Conservation (phyloP, 192 early-diverging fungal genomes). For the Rhizoclosmatium globosum region DNA sequence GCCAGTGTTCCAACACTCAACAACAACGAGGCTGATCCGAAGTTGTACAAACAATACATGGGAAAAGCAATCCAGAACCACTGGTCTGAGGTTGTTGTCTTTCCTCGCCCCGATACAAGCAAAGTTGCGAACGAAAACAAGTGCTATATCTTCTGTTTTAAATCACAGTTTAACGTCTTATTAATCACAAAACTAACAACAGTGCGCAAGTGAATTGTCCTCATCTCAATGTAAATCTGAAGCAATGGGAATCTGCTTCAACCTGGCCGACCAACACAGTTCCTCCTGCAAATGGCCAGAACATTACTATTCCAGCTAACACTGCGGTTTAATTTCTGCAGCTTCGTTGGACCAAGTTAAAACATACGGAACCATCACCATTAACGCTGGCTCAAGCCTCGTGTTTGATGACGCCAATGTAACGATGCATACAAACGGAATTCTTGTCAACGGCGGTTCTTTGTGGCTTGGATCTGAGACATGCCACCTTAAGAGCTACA, state of each 20-base stretch:
- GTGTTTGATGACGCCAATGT: constrained; percentile 1
- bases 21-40: not conserved
- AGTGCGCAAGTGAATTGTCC: constrained; percentile 22
- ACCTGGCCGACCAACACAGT: constrained; percentile 21
- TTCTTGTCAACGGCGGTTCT: not conserved
- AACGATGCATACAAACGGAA: constrained; percentile 9
- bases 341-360: not conserved
- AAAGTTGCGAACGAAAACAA: constrained; percentile 18
- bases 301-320: constrained; percentile 9
- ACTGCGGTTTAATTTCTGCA: not conserved
- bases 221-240: constrained; percentile 19
- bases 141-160: not conserved
- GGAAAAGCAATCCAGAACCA: constrained; percentile 25
- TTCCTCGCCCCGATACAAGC: constrained; percentile 31
- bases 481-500: constrained; percentile 29
- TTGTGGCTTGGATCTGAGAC: constrained; percentile 20
- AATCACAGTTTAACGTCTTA: not conserved
- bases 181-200: not conserved
- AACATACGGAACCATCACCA: constrained; percentile 4
- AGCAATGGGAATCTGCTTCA: constrained; percentile 29
- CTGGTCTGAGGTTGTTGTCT: constrained; percentile 38
- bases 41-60: not conserved
- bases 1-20: not conserved
- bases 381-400: not conserved
- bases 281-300: constrained; percentile 17